Percentiles rank a stretch among this genome's conserved stretches.
Evolutionary conservation across 129 eudicot species (phyloP).

Genomic region (Arctium lappa): DNA sequence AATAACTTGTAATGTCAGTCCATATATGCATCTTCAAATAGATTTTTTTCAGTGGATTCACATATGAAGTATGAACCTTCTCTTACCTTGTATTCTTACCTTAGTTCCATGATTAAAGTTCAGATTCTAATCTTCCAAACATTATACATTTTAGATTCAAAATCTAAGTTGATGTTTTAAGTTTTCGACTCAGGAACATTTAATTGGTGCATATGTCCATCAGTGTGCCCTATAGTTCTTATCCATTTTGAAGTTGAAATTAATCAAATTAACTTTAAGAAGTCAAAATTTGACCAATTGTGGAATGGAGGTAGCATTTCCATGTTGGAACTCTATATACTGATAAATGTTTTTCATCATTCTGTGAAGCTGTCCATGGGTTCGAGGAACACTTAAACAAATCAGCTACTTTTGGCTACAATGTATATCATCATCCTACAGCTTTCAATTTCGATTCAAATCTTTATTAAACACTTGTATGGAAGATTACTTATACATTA

Average conservation of each 20-base stretch:
- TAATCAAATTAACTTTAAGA: neutral
- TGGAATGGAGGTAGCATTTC: neutral
- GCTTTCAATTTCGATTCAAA: neutral
- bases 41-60: too few species aligned
- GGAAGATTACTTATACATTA: constrained; percentile 17
- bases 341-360: neutral
- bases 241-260: too few species aligned
- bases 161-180: too few species aligned
- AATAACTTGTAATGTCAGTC: too few species aligned
- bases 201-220: neutral
- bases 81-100: too few species aligned
- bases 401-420: constrained; percentile 29
- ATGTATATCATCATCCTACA: constrained; percentile 36
- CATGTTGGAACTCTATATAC: neutral
- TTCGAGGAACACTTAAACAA: constrained; percentile 32
- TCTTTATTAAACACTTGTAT: constrained; percentile 5
- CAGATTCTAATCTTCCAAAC: neutral
- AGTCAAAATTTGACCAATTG: neutral
- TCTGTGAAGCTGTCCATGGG: constrained; percentile 11
- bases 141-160: too few species aligned
- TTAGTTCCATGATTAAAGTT: too few species aligned
- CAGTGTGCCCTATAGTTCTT: neutral
- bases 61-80: too few species aligned
- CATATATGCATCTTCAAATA: too few species aligned
- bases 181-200: neutral